These are phyloP conservation scores for Haplographium delicatum DNA, from an alignment of 495 filamentous ascomycete species.

Conservation along the genomic window DNA sequence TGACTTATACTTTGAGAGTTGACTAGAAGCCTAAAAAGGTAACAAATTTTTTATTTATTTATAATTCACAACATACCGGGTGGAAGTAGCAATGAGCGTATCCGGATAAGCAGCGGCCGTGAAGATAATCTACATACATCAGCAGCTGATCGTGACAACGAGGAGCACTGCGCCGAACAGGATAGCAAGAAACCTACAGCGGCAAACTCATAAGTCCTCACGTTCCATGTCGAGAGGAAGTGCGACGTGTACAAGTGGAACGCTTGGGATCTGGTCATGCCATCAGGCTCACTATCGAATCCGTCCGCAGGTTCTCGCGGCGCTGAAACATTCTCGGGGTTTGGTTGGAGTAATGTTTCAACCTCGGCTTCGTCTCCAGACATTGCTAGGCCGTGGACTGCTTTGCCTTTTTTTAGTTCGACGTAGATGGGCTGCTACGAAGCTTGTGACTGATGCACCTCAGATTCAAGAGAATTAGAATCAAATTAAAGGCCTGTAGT, in stretches of 20 bases:
- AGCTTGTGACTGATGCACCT: no score
- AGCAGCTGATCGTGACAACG: slow-evolving; percentile 25
- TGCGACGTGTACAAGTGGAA: slow-evolving; percentile 52
- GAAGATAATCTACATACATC: slow-evolving; percentile 37
- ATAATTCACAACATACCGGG: slow-evolving; percentile 33
- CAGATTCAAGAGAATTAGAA: no score
- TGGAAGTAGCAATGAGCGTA: slow-evolving; percentile 43
- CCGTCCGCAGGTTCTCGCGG: not conserved
- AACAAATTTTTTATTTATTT: no score
- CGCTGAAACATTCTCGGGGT: not conserved
- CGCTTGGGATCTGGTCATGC: slow-evolving; percentile 28
- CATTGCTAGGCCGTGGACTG: no score
- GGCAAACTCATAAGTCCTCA: slow-evolving; percentile 62
- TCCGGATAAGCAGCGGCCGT: slow-evolving; percentile 53
- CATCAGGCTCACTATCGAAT: not conserved
- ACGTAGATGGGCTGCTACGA: no score
- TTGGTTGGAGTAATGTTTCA: no score
- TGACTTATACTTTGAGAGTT: not conserved
- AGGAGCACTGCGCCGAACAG: not conserved
- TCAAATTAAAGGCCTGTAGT: no score
- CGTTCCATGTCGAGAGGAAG: slow-evolving; percentile 66
- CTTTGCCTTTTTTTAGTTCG: no score
- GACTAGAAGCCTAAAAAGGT: not conserved
- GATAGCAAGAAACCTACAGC: slow-evolving; percentile 32
- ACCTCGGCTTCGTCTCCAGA: no score